phyloP scores from a whole-genome alignment of 805 yeast genomes.

The Candida yuanshanica region DNA sequence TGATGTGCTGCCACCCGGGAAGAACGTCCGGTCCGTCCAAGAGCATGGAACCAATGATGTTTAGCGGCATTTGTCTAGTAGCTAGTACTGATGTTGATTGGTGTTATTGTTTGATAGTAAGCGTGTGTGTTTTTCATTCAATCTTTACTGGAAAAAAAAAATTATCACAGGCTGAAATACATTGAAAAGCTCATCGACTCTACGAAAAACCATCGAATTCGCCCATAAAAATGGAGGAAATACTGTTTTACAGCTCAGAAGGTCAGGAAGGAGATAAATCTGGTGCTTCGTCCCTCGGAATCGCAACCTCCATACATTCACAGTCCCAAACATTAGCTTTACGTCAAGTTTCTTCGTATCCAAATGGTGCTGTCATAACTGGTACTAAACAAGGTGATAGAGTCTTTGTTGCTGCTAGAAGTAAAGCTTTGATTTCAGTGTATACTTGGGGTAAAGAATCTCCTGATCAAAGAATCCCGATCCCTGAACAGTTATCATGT shows the following conservation, averaged over 20 bases:
- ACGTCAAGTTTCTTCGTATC: constrained; percentile 41
- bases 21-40: constrained; percentile 68
- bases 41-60: constrained; percentile 64
- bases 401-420: constrained; percentile 58
- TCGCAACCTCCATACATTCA: constrained; percentile 37
- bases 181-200: background rate
- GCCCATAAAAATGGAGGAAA: constrained; percentile 39
- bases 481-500: constrained; percentile 73
- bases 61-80: constrained; percentile 66
- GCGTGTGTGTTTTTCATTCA: background rate
- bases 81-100: background rate
- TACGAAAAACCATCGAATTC: background rate
- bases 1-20: constrained; percentile 67
- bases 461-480: constrained; percentile 72
- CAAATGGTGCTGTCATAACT: constrained; percentile 46
- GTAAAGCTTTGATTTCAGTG: constrained; percentile 69
- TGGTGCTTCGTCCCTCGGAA: constrained; percentile 37
- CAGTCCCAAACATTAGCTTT: constrained; percentile 38
- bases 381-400: constrained; percentile 31
- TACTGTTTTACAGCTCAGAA: constrained; percentile 40
- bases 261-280: constrained; percentile 40
- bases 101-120: background rate
- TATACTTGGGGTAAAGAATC: constrained; percentile 67
- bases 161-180: background rate
- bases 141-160: background rate